phyloP scores from a whole-genome alignment of 2,329 filamentous ascomycete species.

The Apiospora saccharicola region DNA sequence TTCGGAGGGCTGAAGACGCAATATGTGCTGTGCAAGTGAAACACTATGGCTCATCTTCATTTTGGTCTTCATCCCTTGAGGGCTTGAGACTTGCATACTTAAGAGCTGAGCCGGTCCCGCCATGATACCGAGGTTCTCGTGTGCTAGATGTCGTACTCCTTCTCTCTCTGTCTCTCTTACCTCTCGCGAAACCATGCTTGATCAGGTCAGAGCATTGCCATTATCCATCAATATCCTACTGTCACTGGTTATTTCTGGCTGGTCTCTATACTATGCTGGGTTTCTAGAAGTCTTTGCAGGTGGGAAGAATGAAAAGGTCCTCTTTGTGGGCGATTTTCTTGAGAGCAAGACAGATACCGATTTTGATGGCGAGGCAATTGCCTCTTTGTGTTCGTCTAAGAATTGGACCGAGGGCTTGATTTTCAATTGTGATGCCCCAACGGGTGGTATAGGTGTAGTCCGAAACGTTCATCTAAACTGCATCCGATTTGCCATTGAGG shows the following conservation, averaged over 20 bases:
- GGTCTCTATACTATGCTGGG: conserved; percentile 38
- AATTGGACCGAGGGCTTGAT: conserved; percentile 49
- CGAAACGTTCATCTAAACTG: conserved; percentile 55
- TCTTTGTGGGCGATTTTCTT: conserved; percentile 46
- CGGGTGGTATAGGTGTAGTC: conserved; percentile 53
- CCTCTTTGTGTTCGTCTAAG: conserved; percentile 41
- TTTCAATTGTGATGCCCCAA: conserved; percentile 51
- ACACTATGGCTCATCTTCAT: neutral
- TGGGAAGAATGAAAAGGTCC: conserved; percentile 42
- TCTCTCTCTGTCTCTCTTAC: neutral
- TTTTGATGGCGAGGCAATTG: conserved; percentile 42
- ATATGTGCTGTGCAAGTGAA: neutral
- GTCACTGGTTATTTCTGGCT: conserved; percentile 35
- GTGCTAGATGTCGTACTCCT: neutral
- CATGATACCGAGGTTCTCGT: neutral
- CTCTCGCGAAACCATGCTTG: conserved; percentile 34
- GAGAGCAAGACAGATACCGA: conserved; percentile 42
- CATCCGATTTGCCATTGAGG: conserved; percentile 54
- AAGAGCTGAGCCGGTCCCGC: neutral
- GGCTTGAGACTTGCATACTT: neutral
- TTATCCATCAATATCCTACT: conserved; percentile 36
- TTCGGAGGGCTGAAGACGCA: neutral
- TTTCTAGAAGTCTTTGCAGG: conserved; percentile 28
- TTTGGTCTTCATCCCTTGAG: neutral
- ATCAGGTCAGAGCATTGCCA: conserved; percentile 36